Evolutionary conservation across 108 stramenopile genomes (phyloP), one percentile per base, ranked within the genome.

Genomic region (Phaeodactylum tricornutum): DNA sequence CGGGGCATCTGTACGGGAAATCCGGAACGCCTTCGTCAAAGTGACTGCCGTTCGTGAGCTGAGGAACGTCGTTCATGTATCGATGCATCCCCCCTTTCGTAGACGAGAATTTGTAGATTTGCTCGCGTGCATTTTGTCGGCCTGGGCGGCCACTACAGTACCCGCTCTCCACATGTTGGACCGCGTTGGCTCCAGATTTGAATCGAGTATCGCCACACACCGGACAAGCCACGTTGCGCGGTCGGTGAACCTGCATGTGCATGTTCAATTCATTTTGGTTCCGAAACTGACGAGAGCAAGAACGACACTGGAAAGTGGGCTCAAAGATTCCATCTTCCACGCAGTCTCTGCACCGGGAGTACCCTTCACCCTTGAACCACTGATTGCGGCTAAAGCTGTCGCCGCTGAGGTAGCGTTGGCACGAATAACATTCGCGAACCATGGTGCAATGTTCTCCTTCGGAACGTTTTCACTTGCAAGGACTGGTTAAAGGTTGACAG

Each of bases 211-310:
- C 75, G 2, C 76, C 76, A 49, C 82, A 84, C 28, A 84, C 53
- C 1, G 78, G 75, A 48, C 82, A 84, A 8, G 78, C 51, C 0
- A 84, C 70, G 32, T 65, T 61, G 1, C 75, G 72, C 22, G 81
- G 71, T 15, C 81, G 75, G 57, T 84, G 77, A 3, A 77, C 72
- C 47, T 84, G 78, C 71, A 69, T 75, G 55, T 84, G 82, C 82
- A 80, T 80, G 23, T 78, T 63, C 19, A 84, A 52, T 33, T 72
- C 53, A 44, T 84, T 77, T 29, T 64, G 63, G 7, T 24, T 43
- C 32, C 45, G 47, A 61, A 84, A 80, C 1, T 38, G 24, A 12
- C 71, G 66, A 29, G n/a, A 16, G 37, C 82, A 84, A 46, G 62
- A 50, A 2, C 40, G 29, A 29, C 82, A 84, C 29, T 46, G 37